Evolutionary conservation across 208 protist genomes (phyloP).

Genomic region (Leishmania turanica): DNA sequence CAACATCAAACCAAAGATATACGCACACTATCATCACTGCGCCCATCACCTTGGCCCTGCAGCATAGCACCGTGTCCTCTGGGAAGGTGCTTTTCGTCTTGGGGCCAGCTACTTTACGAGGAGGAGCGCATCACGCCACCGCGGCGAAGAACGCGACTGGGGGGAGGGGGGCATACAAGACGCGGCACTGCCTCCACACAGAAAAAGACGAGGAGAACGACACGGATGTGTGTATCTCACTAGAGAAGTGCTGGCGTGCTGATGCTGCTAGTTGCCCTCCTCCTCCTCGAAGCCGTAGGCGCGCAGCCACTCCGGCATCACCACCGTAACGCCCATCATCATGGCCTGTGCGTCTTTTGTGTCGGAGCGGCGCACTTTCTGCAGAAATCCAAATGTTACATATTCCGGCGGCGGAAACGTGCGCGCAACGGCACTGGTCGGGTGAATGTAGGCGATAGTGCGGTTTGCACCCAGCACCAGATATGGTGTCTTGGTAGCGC

Average conservation of each 20-base stretch:
- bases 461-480: constrained; percentile 51
- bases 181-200: background rate
- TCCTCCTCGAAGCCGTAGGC: constrained; percentile 60
- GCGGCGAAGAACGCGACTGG: background rate
- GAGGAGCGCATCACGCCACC: background rate
- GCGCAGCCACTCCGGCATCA: constrained; percentile 85
- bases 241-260: background rate
- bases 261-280: constrained; percentile 5
- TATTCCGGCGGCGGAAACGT: constrained; percentile 90
- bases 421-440: constrained; percentile 79
- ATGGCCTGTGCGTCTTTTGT: constrained; percentile 71
- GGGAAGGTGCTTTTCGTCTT: background rate
- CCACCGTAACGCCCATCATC: constrained; percentile 91
- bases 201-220: background rate
- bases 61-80: background rate
- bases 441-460: constrained; percentile 86
- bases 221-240: background rate
- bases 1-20: background rate
- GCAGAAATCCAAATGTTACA: constrained; percentile 81
- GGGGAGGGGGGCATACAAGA: background rate
- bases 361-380: constrained; percentile 75
- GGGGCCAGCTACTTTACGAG: background rate
- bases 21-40: background rate
- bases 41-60: background rate
- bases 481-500: constrained; percentile 83